Evolutionary conservation across 2,329 filamentous ascomycete genomes (phyloP), one percentile per base, ranked within the genome.

Genomic region (Colletotrichum sp.): DNA sequence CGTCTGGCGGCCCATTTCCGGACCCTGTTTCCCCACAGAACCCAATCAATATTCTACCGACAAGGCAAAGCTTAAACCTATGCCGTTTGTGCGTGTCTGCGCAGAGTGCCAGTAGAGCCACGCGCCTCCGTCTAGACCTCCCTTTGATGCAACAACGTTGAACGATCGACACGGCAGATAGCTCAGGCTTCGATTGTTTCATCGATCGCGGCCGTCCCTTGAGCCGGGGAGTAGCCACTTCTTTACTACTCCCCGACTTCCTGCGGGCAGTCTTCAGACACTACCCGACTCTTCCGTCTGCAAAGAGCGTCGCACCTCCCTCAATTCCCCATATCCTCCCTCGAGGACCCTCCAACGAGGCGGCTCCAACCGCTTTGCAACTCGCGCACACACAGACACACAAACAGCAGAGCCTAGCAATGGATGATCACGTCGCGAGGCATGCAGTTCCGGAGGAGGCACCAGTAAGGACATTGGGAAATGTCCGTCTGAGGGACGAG

Each of bases 401-500:
- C n/a, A 25, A 22, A 66, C 36, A 27, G 13, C 67, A 36, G 36
- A 55, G 18, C 34, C 30, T 36, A 16, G 48, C 15, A 39, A 71
- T 71, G 72, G 28, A 52, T 25, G 43, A 71, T 22, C 25, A 27
- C 32, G 61, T 32, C n/a, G 18, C 61, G n/a, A 48, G 25, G 15
- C 32, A 39, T 28, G 52, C 8, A 25, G 43, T 52, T 7, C 22
- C 16, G 25, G 68, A 36, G 30, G 69, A 76, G 28, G 62, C 60
- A 30, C 78, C 70, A 34, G 70, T 76, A 61, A 79, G 78, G 65
- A 85, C 84, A 6, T 78, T 88, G 30, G 87, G 87, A 52, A 85
- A 85, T 68, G 82, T 88, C 32, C 86, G 84, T 18, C 82, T 88
- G 28, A 83, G 85, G 55, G 79, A 87, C 68, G 80, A 82, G 60